These are phyloP conservation scores for Rutidosis leptorrhynchoides DNA, from an alignment of 129 eudicot genomes.

Conservation along the genomic window DNA sequence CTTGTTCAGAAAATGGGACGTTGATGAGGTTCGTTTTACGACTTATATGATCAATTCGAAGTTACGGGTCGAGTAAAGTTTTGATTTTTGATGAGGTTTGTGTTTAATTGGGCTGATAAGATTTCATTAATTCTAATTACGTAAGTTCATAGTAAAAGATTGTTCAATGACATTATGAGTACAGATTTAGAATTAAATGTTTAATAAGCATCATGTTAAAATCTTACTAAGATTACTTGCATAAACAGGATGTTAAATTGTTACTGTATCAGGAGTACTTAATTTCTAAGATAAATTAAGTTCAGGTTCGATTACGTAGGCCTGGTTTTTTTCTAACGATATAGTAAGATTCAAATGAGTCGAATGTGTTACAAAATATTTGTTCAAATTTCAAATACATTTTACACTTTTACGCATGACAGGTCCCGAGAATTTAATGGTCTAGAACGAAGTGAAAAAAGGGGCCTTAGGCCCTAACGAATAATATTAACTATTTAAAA, in stretches of 20 bases:
- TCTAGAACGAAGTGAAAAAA: no score
- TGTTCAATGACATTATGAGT: not conserved
- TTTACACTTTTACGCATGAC: no score
- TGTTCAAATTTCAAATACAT: no score
- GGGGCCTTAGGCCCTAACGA: no score
- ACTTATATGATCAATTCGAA: not conserved
- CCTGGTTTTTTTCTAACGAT: not conserved
- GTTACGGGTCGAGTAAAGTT: not conserved
- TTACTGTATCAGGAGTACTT: not conserved
- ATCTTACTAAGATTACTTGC: not conserved
- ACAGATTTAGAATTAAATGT: not conserved
- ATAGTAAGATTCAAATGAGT: not conserved
- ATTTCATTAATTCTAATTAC: no score
- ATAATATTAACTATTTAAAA: no score
- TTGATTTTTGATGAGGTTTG: not conserved
- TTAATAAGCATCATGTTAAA: not conserved
- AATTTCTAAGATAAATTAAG: not conserved
- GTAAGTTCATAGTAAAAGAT: not conserved
- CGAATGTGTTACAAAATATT: not conserved
- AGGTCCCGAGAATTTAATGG: no score
- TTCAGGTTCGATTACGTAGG: not conserved
- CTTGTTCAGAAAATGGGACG: conserved; percentile 72
- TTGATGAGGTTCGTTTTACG: conserved; percentile 10
- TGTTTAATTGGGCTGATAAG: not conserved
- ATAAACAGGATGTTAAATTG: no score